Evolutionary conservation across 495 filamentous ascomycete genomes (phyloP).

Genomic region (Penicillium pancosmium): DNA sequence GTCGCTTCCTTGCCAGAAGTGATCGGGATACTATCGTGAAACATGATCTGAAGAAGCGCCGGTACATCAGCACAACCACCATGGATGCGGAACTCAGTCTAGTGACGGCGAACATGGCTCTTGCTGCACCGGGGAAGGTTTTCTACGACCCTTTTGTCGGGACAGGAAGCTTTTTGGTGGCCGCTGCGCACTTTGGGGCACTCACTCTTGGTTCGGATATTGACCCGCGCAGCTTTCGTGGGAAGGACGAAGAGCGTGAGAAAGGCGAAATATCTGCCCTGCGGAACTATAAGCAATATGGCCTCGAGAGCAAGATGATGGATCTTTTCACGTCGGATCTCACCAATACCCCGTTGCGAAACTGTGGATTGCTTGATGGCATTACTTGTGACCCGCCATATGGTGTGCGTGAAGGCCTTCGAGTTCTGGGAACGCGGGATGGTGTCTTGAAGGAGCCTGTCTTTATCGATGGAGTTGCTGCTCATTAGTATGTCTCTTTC

Average conservation of each 20-base stretch:
- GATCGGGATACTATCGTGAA: slow-evolving; percentile 66
- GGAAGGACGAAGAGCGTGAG: slow-evolving; percentile 56
- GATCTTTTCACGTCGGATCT: slow-evolving; percentile 85
- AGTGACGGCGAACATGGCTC: slow-evolving; percentile 87
- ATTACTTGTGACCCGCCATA: slow-evolving; percentile 98
- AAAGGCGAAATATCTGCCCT: slow-evolving; percentile 51
- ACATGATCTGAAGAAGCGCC: slow-evolving; percentile 88
- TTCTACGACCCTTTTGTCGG: slow-evolving; percentile 95
- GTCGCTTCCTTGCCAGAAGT: slow-evolving; percentile 65
- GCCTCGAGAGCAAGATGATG: slow-evolving; percentile 60
- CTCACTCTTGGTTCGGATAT: slow-evolving; percentile 84
- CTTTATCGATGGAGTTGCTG: slow-evolving; percentile 67
- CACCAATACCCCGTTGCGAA: slow-evolving; percentile 80
- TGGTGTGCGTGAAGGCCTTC: slow-evolving; percentile 90
- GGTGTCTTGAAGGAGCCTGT: slow-evolving; percentile 62
- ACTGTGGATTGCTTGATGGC: slow-evolving; percentile 67
- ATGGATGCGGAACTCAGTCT: slow-evolving; percentile 96
- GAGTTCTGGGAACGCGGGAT: slow-evolving; percentile 78
- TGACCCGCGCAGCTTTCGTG: slow-evolving; percentile 83
- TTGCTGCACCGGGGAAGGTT: slow-evolving; percentile 77
- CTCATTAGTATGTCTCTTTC: slow-evolving; percentile 44
- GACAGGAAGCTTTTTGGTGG: slow-evolving; percentile 86
- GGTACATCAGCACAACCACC: slow-evolving; percentile 91
- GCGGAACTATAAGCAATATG: slow-evolving; percentile 87
- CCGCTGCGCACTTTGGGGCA: slow-evolving; percentile 87